Base-by-base conservation (phyloP, 1,139 yeast species). In the Meyerozyma carpophila region DNA sequence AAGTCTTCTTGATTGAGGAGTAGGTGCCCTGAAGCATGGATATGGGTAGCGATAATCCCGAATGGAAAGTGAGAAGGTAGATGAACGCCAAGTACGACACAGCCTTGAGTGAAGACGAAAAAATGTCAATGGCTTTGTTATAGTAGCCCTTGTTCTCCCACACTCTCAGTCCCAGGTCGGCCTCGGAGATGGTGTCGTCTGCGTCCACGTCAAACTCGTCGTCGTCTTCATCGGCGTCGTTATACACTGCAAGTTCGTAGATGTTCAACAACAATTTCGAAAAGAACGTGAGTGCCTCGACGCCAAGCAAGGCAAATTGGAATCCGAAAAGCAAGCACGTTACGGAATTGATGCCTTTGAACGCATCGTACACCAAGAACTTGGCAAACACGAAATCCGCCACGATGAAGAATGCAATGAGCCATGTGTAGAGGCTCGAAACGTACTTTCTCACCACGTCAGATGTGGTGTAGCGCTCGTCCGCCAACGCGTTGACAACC, bases 61-160 rank as follows among this genome's bases (percentile, higher is more conserved):
- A 63, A 51, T 85, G 80, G 29, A 81, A 53, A 4, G 62, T 63
- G 26, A 72, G 53, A 34, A 72, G 54, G 55, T 70, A 72, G 13
- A 67, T 61, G 48, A 70, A 69, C 13, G 57, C 52, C 14, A 67
- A 41, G 46, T 66, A 63, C 2, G 74, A 62, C 1, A 57, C 38
- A 0, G 68, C 61, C 59, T 75, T 73, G 41, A 79, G 51, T 1
- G 72, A 41, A 11, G 78, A 65, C 5, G 80, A 70, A 2, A 65
- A 43, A 4, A 86, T 70, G 41, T 84, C 88, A 26, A 85, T 66
- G 4, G 75, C 57, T 55, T 86, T 84, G 48, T 76, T 68, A 50
- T 77, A 78, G 52, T 81, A 68, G 1, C 81, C 75, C 58, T 90
- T 88, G 31, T 73, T 71, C 53, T 89, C 96, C 91, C 96, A 84